Base-by-base conservation (phyloP, 2,329 filamentous ascomycete species). In the Diaporthe amygdali region DNA sequence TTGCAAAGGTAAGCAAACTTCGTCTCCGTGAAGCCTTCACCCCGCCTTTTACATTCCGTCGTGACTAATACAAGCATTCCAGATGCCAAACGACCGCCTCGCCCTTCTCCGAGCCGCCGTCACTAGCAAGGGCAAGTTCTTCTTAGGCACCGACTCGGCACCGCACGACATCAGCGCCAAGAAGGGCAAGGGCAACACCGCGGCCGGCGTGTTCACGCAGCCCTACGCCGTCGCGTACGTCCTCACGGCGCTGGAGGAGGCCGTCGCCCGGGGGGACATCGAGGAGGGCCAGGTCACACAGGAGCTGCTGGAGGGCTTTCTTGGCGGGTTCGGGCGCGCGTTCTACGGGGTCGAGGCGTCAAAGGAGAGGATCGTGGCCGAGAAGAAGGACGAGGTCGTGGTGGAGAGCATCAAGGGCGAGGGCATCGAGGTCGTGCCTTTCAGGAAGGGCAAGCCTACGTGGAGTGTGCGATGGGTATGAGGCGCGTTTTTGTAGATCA, bases 181-280 rank as follows among this genome's bases (percentile, higher is more conserved):
- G 82, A 86, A 87, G 67, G 88, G 86, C 25, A 82, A 83, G 63
- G 85, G 85, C 59, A 87, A 84, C 78, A 88, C 91, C 0, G 89
- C 92, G 0, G 93, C 93, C 0, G 93, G 93, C 5, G 93, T 95
- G 52, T 96, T 94, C 79, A 95, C 93, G 1, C 93, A 96, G 82
- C 91, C 92, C 5, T 91, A 91, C 78, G 90, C 90, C 0, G 85
- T 90, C 2, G 76, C 78, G 41, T 80, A 81, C 54, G 77, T 94
- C 56, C 82, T 94, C 30, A 84, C 87, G 75, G 87, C 85, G 0
- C 82, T 94, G 49, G 88, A 93, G 79, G 87, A 89, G 75, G 92
- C 87, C 5, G 83, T 92, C 5, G 83, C 84, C 72, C 83, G 86
- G 14, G 87, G 86, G 2, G 84, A 87, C 44, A 84, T 91, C 54